Base-by-base conservation (phyloP, 1,139 yeast genomes). In the Saccharomyces hybrid region DNA sequence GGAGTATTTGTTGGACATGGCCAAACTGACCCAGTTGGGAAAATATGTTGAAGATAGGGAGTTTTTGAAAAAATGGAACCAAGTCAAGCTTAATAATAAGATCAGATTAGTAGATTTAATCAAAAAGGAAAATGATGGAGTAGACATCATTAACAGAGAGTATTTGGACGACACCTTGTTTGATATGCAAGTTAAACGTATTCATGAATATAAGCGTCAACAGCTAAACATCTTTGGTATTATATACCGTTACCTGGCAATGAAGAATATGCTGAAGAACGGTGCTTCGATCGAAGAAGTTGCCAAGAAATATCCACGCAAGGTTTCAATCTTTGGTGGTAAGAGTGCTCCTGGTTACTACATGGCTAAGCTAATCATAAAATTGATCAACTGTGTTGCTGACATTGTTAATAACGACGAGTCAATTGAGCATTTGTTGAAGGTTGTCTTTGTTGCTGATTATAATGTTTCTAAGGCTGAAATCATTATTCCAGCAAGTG, bases 321-420 rank as follows among this genome's bases (percentile, higher is more conserved):
- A 87, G 69, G 95, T 88, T 53, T 80, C 84, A 41, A 80, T 90
- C 57, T 84, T 90, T 70, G 97, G 97, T 62, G 97, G 98, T 70
- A 90, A 90, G 73, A 88, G 96, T 55, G 97, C 98, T 11, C 97
- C 98, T 25, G 97, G 97, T 60, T 91, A 90, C 72, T 90, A 88
- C 75, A 88, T 90, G 84, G 97, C 97, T 59, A 90, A 90, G 74
- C 80, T 87, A 56, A 87, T 91, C 65, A 90, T 90, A 69, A 89
- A 89, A 72, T 78, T 90, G 71, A 81, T 90, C 67, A 89, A 88
- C 70, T 75, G 86, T 55, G 97, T 89, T 46, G 86, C 89, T 38
- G 82, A 81, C 8, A 93, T 88, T 51, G 82, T 90, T 60, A 90
- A 90, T 73, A 80, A 79, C 59, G 98, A 90, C 69, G 70, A 77